These are phyloP conservation scores for Inga laurina DNA, from an alignment of 306 rosid species.

Conservation along the genomic window DNA sequence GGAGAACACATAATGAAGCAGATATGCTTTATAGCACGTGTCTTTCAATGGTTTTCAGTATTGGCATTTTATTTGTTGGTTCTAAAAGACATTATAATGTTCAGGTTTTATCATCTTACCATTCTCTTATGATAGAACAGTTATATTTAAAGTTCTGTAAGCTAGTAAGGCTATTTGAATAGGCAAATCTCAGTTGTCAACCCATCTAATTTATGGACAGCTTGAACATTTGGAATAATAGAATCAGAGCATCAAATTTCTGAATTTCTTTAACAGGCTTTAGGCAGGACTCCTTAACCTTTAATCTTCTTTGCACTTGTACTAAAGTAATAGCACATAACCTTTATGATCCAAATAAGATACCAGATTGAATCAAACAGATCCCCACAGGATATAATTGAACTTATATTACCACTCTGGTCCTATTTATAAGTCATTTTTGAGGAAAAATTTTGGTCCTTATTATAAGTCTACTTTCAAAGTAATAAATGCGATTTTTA, in stretches of 20 bases:
- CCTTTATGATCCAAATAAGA: neutral
- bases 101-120: neutral
- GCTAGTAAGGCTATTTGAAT: neutral
- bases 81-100: neutral
- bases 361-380: neutral
- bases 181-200: neutral
- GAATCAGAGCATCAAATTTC: neutral
- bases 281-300: neutral
- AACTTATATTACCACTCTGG: neutral
- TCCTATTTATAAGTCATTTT: no score
- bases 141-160: neutral
- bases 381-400: neutral
- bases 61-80: neutral
- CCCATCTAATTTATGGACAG: neutral
- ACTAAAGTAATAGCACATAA: neutral
- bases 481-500: no score
- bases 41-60: neutral
- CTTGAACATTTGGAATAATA: neutral
- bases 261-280: neutral
- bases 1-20: neutral
- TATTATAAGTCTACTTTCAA: no score
- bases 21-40: neutral
- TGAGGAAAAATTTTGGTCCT: no score
- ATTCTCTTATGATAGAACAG: neutral
- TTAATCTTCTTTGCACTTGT: neutral